Evolutionary conservation across 352 stramenopile species (phyloP).

Genomic region (Plasmopara viticola): DNA sequence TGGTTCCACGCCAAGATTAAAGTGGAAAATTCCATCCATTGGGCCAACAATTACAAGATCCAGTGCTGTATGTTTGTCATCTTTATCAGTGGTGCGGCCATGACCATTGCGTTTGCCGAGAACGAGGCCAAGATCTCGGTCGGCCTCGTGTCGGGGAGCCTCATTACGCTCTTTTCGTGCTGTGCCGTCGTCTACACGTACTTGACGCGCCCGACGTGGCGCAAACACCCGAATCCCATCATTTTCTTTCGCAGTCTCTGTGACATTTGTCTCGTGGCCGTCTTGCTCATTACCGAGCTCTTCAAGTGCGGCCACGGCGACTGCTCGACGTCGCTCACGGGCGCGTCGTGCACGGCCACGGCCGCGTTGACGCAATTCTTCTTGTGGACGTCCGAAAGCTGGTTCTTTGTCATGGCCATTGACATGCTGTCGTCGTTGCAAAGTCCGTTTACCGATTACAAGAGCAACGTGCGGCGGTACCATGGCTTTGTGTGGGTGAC

Average conservation of each 20-base stretch:
- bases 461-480: constrained; percentile 76
- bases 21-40: constrained; percentile 77
- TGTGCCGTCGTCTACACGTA: constrained; percentile 76
- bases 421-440: constrained; percentile 81
- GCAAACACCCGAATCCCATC: constrained; percentile 84
- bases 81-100: constrained; percentile 46
- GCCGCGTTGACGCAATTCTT: constrained; percentile 83
- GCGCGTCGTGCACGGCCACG: constrained; percentile 48
- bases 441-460: constrained; percentile 87
- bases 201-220: constrained; percentile 63
- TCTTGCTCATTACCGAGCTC: constrained; percentile 71
- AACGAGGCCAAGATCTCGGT: constrained; percentile 53
- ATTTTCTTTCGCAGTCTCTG: constrained; percentile 84
- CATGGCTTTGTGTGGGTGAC: constrained; percentile 79
- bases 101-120: constrained; percentile 56
- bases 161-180: constrained; percentile 76
- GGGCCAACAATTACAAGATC: constrained; percentile 87
- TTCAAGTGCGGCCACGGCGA: constrained; percentile 64
- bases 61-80: constrained; percentile 71
- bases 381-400: constrained; percentile 82
- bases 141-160: constrained; percentile 61
- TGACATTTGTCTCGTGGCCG: constrained; percentile 71
- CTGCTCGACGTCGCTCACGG: constrained; percentile 31
- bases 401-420: constrained; percentile 87
- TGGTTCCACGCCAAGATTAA: constrained; percentile 87